Conservation (phyloP, 1,284 basidiomycete genomes). For the Sporisorium graminicola region DNA sequence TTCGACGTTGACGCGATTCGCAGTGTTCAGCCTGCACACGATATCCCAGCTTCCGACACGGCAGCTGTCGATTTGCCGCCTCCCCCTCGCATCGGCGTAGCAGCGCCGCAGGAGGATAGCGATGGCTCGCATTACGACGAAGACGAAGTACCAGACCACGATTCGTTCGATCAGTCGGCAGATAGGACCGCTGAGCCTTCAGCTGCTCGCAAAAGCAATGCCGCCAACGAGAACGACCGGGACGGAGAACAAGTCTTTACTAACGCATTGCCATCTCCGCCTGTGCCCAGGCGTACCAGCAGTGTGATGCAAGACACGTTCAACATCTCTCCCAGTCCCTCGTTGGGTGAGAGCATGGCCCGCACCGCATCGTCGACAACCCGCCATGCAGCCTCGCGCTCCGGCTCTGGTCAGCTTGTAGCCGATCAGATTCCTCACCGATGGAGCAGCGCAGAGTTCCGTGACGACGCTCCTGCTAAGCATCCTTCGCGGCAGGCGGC, state of each 20-base stretch:
- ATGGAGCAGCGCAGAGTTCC: conserved; percentile 26
- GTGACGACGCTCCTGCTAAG: conserved; percentile 11
- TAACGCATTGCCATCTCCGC: conserved; percentile 40
- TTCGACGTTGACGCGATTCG: conserved; percentile 41
- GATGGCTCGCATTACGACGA: conserved; percentile 53
- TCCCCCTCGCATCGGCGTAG: conserved; percentile 18
- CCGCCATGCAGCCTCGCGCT: conserved; percentile 16
- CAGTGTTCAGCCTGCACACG: conserved; percentile 27
- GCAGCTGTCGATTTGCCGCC: neutral
- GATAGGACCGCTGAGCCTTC: conserved; percentile 28
- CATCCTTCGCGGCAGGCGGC: conserved; percentile 7
- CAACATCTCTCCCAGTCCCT: conserved; percentile 32
- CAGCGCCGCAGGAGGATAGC: conserved; percentile 32
- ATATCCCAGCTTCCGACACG: neutral
- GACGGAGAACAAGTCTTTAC: conserved; percentile 15
- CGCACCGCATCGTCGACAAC: neutral
- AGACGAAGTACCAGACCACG: conserved; percentile 28
- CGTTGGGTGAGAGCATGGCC: conserved; percentile 10
- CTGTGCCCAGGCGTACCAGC: conserved; percentile 39
- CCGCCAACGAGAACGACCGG: neutral
- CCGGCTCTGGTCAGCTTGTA: conserved; percentile 18
- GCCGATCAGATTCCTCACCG: conserved; percentile 23
- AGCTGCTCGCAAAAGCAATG: neutral
- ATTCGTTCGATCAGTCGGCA: conserved; percentile 22
- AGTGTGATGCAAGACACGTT: conserved; percentile 35